Percentiles rank a stretch among this genome's conserved stretches.
Conservation (phyloP, 2,329 filamentous ascomycete genomes). For the Pseudocercospora fijiensis region DNA sequence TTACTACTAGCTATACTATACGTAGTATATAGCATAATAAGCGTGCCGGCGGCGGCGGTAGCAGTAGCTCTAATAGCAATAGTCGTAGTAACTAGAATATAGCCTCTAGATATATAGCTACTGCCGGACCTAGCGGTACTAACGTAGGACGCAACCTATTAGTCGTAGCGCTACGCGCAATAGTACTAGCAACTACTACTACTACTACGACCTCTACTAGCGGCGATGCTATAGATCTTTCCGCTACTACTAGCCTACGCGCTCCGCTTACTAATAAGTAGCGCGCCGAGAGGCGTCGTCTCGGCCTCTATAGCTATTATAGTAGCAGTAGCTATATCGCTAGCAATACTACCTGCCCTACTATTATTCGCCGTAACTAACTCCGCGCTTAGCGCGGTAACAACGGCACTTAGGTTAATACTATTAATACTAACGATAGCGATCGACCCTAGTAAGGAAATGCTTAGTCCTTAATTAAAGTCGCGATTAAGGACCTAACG, state of each 20-base stretch:
- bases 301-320: not conserved
- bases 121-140: not conserved
- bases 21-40: slow-evolving; percentile 1
- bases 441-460: not conserved
- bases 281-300: not conserved
- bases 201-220: not conserved
- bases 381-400: not conserved
- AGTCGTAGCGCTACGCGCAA: not conserved
- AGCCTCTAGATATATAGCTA: not conserved
- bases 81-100: not conserved
- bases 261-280: not conserved
- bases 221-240: not conserved
- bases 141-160: not conserved
- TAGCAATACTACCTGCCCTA: not conserved
- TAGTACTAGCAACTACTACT: not conserved
- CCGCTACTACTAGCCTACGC: not conserved
- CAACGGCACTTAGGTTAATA: not conserved
- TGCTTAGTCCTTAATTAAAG: not conserved
- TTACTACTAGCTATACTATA: not conserved
- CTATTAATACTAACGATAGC: not conserved
- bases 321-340: not conserved
- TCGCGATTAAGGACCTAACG: not conserved
- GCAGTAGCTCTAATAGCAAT: not conserved
- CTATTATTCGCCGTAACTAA: not conserved
- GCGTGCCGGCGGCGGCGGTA: not conserved